Conservation (phyloP, 208 protist species). For the Leptomonas pyrrhocoris region DNA sequence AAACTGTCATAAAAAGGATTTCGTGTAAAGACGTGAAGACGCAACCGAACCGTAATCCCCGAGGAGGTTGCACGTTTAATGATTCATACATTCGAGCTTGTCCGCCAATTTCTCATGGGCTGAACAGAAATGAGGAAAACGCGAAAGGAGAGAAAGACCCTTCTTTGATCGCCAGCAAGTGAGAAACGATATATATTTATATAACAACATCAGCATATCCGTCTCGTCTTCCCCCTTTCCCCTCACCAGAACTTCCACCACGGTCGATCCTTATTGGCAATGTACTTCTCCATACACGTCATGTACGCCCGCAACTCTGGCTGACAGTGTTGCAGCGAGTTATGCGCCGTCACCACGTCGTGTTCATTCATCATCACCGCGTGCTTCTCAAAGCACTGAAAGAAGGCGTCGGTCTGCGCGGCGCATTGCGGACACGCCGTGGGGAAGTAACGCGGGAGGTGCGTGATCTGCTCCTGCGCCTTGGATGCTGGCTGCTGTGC, state of each 20-base stretch:
- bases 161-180: too few species aligned
- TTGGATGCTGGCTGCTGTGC: constrained; percentile 8
- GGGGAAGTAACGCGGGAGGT: constrained; percentile 74
- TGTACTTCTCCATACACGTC: constrained; percentile 74
- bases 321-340: constrained; percentile 67
- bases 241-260: constrained; percentile 61
- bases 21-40: too few species aligned
- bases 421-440: constrained; percentile 63
- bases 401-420: constrained; percentile 56
- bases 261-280: constrained; percentile 24
- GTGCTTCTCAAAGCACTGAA: constrained; percentile 76
- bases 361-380: constrained; percentile 63
- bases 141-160: too few species aligned
- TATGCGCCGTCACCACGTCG: constrained; percentile 60
- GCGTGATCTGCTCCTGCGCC: constrained; percentile 34
- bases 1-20: too few species aligned
- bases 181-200: too few species aligned
- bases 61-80: too few species aligned
- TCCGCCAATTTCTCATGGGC: too few species aligned
- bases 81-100: too few species aligned
- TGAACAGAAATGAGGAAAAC: too few species aligned
- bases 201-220: too few species aligned
- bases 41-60: too few species aligned
- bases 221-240: too few species aligned
- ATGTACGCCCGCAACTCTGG: constrained; percentile 68